Percentiles rank a stretch among this genome's conserved stretches.
Evolutionary conservation across 768 basidiomycete species (phyloP).

Genomic region (Mycena floridula): DNA sequence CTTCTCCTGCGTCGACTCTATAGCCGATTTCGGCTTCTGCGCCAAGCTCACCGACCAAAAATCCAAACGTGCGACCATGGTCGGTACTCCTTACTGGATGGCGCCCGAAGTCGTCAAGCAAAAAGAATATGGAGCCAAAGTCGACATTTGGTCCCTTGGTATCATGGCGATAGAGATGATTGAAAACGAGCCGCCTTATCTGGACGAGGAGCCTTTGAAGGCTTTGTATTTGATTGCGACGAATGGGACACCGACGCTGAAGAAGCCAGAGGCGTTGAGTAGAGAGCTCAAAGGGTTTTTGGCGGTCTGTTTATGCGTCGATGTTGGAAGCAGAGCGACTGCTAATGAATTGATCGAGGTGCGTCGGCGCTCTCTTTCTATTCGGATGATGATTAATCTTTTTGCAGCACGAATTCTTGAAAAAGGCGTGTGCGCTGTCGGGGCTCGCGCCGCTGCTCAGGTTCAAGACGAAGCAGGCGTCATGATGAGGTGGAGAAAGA

Average conservation of each 20-base stretch:
- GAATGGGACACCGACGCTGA: constrained; percentile 96
- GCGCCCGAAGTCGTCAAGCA: constrained; percentile 98
- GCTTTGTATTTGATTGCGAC: constrained; percentile 95
- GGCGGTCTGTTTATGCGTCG: constrained; percentile 97
- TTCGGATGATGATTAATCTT: constrained; percentile 1
- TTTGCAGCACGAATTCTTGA: constrained; percentile 86
- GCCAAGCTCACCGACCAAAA: constrained; percentile 95
- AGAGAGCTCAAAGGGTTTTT: constrained; percentile 93
- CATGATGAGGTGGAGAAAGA: too few relatives aligned
- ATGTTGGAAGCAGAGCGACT: constrained; percentile 89
- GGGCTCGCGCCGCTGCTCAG: constrained; percentile 83
- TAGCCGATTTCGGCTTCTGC: constrained; percentile 96
- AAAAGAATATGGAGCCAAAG: constrained; percentile 95
- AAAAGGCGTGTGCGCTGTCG: constrained; percentile 76
- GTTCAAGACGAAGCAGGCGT: constrained; percentile 56
- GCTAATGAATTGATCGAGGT: constrained; percentile 83
- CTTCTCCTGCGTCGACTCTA: constrained; percentile 3
- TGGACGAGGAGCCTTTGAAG: constrained; percentile 93
- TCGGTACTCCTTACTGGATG: constrained; percentile 98
- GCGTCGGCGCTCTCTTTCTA: constrained; percentile 20
- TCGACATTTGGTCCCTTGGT: constrained; percentile 94
- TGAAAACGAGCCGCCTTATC: constrained; percentile 93
- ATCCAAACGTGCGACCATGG: constrained; percentile 97
- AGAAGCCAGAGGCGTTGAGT: constrained; percentile 90
- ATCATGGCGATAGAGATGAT: constrained; percentile 99